phyloP scores from a whole-genome alignment of 2,329 filamentous ascomycete genomes.

The Beauveria rudraprayagi region DNA sequence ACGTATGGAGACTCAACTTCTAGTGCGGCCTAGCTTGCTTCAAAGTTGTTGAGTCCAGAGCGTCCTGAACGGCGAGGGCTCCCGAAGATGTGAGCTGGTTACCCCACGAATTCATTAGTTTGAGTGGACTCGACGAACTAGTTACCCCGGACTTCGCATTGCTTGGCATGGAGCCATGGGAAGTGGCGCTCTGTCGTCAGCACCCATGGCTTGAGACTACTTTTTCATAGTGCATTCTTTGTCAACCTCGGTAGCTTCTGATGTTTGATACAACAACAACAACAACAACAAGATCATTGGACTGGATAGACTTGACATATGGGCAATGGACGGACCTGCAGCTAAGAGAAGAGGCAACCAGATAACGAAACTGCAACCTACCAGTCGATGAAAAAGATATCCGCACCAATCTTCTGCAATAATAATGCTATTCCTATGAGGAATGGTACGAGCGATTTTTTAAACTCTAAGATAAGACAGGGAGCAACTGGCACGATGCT shows the following conservation, averaged over 20 bases:
- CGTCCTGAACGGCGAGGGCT: neutral
- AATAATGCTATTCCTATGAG: too few species aligned
- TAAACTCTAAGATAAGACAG: too few species aligned
- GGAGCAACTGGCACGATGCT: too few species aligned
- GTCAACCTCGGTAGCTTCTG: neutral
- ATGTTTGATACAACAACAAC: neutral
- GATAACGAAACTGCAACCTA: neutral
- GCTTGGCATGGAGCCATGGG: neutral
- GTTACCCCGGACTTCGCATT: neutral
- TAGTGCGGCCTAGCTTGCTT: neutral
- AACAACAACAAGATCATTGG: too few species aligned
- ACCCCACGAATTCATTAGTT: neutral
- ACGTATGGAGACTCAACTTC: neutral
- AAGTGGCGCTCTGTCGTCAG: neutral
- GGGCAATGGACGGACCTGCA: neutral
- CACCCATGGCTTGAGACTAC: neutral
- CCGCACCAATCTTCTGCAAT: neutral
- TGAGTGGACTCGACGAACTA: neutral
- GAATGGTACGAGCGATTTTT: too few species aligned
- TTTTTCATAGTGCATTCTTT: neutral
- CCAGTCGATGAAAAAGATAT: too few species aligned
- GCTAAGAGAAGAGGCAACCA: neutral
- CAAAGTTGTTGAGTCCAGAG: neutral
- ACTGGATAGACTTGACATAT: too few species aligned
- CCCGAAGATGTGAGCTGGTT: neutral